Conservation (phyloP, 2,329 filamentous ascomycete species). For the Lecanoromycetidae sp. region DNA sequence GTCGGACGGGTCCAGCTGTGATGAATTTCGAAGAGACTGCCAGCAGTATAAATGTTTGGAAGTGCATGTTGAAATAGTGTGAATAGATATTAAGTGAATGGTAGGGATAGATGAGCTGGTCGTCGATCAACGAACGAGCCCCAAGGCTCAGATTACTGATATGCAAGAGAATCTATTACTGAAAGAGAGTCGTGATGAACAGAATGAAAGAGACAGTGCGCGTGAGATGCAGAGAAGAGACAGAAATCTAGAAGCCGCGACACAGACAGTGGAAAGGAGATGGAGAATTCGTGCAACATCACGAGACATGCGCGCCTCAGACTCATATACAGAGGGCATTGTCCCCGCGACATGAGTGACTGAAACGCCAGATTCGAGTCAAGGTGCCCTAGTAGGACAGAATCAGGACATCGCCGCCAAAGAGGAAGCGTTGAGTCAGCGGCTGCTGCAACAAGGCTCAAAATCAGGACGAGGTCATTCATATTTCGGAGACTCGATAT, state of each 20-base stretch:
- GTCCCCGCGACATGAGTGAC: constrained; percentile 2
- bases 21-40: constrained; percentile 15
- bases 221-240: constrained; percentile 6
- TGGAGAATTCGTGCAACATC: background rate
- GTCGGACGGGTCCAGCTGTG: constrained; percentile 14
- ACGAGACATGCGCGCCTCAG: constrained; percentile 1
- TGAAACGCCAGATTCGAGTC: constrained; percentile 1
- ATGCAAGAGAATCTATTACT: background rate
- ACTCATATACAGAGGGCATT: constrained; percentile 13
- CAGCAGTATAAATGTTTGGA: constrained; percentile 15
- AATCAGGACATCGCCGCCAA: constrained; percentile 3
- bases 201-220: background rate
- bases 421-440: constrained; percentile 10
- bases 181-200: constrained; percentile 5
- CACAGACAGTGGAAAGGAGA: constrained; percentile 6
- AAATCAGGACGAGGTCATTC: background rate
- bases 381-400: background rate
- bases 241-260: constrained; percentile 8
- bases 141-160: background rate
- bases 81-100: background rate
- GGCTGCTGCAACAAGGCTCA: constrained; percentile 11
- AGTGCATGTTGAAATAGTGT: constrained; percentile 10
- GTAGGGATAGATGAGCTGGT: constrained; percentile 1
- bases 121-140: background rate
- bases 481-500: background rate